Evolutionary conservation across 2,329 filamentous ascomycete genomes (phyloP), one percentile per base, ranked within the genome.

Genomic region (Claviceps cyperi): DNA sequence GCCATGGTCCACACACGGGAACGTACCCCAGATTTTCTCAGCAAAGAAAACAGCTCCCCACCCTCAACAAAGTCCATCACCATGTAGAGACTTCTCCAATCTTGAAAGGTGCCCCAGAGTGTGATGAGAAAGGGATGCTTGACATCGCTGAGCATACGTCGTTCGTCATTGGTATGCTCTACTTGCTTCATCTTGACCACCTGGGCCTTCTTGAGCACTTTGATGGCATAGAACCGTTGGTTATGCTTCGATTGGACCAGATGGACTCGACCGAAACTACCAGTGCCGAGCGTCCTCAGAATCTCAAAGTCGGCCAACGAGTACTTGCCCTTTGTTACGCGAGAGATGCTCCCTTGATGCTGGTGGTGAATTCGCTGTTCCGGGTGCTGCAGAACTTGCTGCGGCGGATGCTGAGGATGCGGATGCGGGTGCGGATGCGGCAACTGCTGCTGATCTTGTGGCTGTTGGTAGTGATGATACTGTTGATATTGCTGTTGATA

Each of bases 161-260:
- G 79, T 73, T 98, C 92, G 68, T 98, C 92, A 63, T 98, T 98
- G 58, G 92, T 98, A 71, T 98, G 92, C 69, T 98, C 92, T 53
- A 98, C 89, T 69, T 98, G 92, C 78, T 98, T 98, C 92, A 98
- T 97, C 74, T 95, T 95, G 67, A 98, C 89, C 50, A 98, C 91
- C 70, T 98, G 92, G 46, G 83, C 83, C 77, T 98, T 98, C 69
- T 98, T 98, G 69, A 98, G 72, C 57, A 98, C 92, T 72, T 98
- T 98, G 69, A 98, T 84, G 44, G 92, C 92, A 70, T 98, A 98
- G 74, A 90, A 98, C 54, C 92, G 83, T 69, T 94, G 86, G 68
- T 98, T 98, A 71, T 98, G 92, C 69, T 90, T 92, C 57, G 90
- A 96, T 70, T 97, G 92, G 49, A 97, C 92, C 53, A 98, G 74